Percentiles rank a stretch among this genome's conserved stretches.
Evolutionary conservation across 2,329 filamentous ascomycete genomes (phyloP).

Genomic region (Beauveria varroae): DNA sequence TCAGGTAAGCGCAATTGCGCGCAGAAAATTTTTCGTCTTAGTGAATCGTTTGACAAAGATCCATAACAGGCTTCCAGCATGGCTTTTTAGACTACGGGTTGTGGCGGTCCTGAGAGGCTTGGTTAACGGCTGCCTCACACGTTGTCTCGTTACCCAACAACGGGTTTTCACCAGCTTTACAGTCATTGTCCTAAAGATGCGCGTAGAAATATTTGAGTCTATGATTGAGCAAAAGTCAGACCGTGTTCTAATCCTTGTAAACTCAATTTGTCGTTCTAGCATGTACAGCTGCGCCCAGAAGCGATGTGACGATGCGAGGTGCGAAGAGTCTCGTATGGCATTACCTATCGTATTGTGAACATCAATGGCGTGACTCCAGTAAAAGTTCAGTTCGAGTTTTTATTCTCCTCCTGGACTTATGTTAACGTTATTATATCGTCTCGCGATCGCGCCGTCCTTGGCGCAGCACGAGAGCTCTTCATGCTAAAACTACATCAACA

Average conservation of each 20-base stretch:
- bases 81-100: background rate
- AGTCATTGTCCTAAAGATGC: too few species aligned
- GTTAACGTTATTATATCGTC: background rate
- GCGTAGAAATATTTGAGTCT: too few species aligned
- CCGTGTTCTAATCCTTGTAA: background rate
- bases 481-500: background rate
- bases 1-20: background rate
- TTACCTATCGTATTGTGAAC: background rate
- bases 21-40: background rate
- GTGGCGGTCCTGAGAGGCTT: background rate
- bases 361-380: too few species aligned
- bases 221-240: background rate
- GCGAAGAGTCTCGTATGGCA: too few species aligned
- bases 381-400: too few species aligned
- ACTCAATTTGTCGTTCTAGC: background rate
- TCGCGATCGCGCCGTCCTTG: background rate
- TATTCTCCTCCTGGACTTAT: too few species aligned
- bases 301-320: background rate
- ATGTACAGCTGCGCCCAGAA: background rate
- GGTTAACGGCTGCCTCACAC: background rate
- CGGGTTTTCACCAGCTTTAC: too few species aligned
- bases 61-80: background rate
- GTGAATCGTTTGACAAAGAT: background rate
- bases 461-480: background rate
- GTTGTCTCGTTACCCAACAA: too few species aligned